Conservation (phyloP, 306 rosid genomes). For the Oxytropis ochrocephala region DNA sequence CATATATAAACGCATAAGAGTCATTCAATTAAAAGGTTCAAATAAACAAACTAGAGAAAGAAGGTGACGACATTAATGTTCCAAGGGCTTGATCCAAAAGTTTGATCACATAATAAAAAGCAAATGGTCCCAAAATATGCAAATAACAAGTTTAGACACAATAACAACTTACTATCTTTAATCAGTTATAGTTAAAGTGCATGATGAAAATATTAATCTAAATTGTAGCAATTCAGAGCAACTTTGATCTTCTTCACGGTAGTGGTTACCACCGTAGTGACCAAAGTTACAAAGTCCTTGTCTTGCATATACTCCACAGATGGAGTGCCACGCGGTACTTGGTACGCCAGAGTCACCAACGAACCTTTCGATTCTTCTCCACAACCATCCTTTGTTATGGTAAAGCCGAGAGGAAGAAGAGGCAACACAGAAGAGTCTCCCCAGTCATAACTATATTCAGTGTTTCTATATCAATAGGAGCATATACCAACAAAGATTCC, state of each 20-base stretch:
- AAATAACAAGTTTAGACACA: background rate
- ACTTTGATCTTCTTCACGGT: constrained; percentile 41
- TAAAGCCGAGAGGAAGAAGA: constrained; percentile 58
- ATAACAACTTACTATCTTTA: background rate
- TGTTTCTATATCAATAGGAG: constrained; percentile 35
- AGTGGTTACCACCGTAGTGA: constrained; percentile 34
- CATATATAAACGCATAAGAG: no score
- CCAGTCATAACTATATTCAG: constrained; percentile 21
- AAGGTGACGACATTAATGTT: no score
- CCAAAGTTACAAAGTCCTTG: constrained; percentile 28
- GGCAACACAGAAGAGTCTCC: constrained; percentile 34
- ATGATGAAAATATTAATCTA: constrained; percentile 12
- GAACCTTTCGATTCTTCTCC: constrained; percentile 24
- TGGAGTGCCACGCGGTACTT: constrained; percentile 20
- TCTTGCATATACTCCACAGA: constrained; percentile 1
- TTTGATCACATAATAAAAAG: no score
- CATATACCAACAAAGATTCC: constrained; percentile 44
- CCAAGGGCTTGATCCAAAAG: no score
- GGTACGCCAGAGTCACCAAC: constrained; percentile 49
- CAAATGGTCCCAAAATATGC: no score
- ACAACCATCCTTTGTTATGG: constrained; percentile 43
- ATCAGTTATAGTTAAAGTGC: background rate
- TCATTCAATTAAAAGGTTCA: no score
- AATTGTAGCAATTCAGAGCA: constrained; percentile 33
- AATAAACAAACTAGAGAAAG: no score